Evolutionary conservation across 257 asterid species (phyloP), one percentile per base, ranked within the genome.

Genomic region (Solanum chilense): DNA sequence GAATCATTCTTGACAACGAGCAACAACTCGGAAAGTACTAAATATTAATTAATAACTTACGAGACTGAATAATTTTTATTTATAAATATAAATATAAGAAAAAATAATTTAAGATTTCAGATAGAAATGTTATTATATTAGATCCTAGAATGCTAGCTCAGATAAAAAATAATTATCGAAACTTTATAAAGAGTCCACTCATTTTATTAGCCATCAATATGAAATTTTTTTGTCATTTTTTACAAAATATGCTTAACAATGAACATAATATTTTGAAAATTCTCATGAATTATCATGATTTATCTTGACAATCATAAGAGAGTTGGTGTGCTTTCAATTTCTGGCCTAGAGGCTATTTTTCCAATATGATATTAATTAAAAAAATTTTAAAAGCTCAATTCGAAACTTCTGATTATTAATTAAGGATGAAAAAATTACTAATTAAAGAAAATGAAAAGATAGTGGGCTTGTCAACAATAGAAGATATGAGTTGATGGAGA

Each of bases 131-230:
- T 3, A 1, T 16, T 49, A 49, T 15, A 49, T 49, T 0, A 49
- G 3, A 31, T 31, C 3, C 3, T 2, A 31, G 31, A 31, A 49
- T 2, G 21, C 60, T 49, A 15, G 21, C 60, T 49, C 21, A 49
- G 2, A 49, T 0, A 3, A 1, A 49, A 3, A 16, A 16, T 1
- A 3, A 16, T 49, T 15, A 2, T 3, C 0, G 1, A 49, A 49
- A 49, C 4, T 2, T 49, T 49, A 49, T 8, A 15, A 49, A 1
- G 18, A 49, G 9, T 49, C 23, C 1, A 21, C 60, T 6, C 0
- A 16, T 49, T 3, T 16, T 21, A 49, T 49, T 49, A 49, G 7
- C 23, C 23, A 49, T 49, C 9, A 49, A 49, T 49, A 49, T 49
- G 1, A 49, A 7, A 49, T 0, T 2, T 49, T 49, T 49, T 49